Base-by-base conservation (phyloP, 345 rosid genomes). In the Orychophragmus violaceus region DNA sequence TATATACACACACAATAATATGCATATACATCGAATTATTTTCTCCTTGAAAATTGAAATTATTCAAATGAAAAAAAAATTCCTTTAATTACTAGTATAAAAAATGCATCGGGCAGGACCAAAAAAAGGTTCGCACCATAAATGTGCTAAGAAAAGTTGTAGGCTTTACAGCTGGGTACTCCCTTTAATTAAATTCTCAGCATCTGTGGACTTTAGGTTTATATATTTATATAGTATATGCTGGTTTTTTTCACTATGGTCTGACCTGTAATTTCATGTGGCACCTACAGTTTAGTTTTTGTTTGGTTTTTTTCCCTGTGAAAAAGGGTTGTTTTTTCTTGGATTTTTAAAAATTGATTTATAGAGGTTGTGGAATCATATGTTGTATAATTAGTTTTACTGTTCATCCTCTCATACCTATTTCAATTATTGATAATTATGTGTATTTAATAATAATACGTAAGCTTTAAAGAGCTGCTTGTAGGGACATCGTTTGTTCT, bases 141-240 rank as follows among this genome's bases (percentile, higher is more conserved):
- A 74, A 74, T 74, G 77, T 52, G 73, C 53, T 49, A 61, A n/a
- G 55, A 73, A 59, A 60, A 66, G 68, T 16, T 59, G 72, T 60
- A 66, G 68, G 68, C 73, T 74, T 74, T 74, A 74, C 77, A 74
- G 77, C 69, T 74, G 73, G 35, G 45, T 37, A 50, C 57, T 53
- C 25, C 58, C 49, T 74, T 74, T 74, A 52, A 74, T 66, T 66
- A 66, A 59, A 59, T 59, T 66, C 37, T 51, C 68, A 74, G 63
- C 62, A 66, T 66, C 62, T 66, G 25, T 59, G 68, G 68, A 64
- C 76, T 72, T 49, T 65, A 58, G 63, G 60, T 58, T 72, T 64
- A 49, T 72, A 48, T 58, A 37, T 48, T 42, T 53, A 6, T 42
- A 19, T 52, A 6, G 29, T n/a, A 48, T 62, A 61, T 62, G 22